Base-by-base conservation (phyloP, 1,139 yeast species). In the Hansenula anomala region DNA sequence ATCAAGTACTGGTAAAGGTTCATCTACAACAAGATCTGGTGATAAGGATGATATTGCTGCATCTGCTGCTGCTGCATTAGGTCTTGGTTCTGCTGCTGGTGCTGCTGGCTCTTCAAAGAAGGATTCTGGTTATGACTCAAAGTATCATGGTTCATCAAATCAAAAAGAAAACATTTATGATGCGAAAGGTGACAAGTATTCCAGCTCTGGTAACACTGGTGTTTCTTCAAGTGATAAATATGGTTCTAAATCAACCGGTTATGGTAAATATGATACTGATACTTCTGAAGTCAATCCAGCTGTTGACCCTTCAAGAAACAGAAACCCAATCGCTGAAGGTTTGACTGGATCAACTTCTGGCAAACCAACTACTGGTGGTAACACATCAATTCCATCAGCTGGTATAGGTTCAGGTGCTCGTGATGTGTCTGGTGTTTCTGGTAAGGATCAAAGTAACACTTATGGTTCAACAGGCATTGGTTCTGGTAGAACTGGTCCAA, bases 251-350 rank as follows among this genome's bases (percentile, higher is more conserved):
- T 13, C 16, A 8, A 18, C 33, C 13, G 27, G 33, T 6, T 15
- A 22, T 15, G 25, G 25, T 23, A 23, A 23, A 10, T 23, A 23
- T 12, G 25, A 23, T 4, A 23, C 13, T 8, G 14, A 13, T 13
- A 4, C 28, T 12, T 12, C 14, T 15, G n/a, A 3, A 6, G 28
- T 11, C 13, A 11, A 14, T 19, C 36, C 43, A 3, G 33, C 16
- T 26, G 42, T 39, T 34, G 43, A 42, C 30, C 38, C 40, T 17
- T 18, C 22, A 16, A 39, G 36, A 18, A 44, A 44, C 36, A 39
- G 42, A 25, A 42, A 44, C 20, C 47, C 47, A 23, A 42, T 44
- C 36, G 37, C 45, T 24, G 42, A 39, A 24, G 44, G 43, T 3
- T 24, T 32, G 9, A 17, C 28, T 18, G 17, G 34, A n/a, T 11